Percentiles rank a stretch among this genome's conserved stretches.
These are phyloP conservation scores for Delphinella strobiligena DNA, from an alignment of 2,329 filamentous ascomycete genomes.

Conservation along the genomic window DNA sequence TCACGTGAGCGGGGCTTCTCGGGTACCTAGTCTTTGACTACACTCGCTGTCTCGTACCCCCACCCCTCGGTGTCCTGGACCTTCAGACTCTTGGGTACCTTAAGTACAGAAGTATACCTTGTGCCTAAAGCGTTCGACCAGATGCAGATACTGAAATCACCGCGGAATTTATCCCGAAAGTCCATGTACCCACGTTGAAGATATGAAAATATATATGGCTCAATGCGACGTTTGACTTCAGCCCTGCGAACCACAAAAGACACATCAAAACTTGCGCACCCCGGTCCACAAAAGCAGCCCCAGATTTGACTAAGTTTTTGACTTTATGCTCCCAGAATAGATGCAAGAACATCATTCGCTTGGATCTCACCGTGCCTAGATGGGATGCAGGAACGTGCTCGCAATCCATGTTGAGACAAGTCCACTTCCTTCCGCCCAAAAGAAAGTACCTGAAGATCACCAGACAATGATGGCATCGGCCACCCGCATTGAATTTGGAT, in stretches of 20 bases:
- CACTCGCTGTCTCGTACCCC: too few species aligned
- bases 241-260: not conserved
- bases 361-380: slow-evolving; percentile 3
- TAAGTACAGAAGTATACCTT: too few species aligned
- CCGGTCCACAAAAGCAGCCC: slow-evolving; percentile 5
- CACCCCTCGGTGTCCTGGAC: too few species aligned
- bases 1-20: too few species aligned
- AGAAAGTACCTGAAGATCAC: slow-evolving; percentile 2
- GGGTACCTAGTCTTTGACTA: too few species aligned
- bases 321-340: slow-evolving; percentile 4
- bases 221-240: not conserved
- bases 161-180: too few species aligned
- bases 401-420: not conserved
- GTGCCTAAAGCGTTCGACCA: too few species aligned
- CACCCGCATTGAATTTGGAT: not conserved
- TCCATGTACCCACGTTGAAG: too few species aligned
- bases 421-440: not conserved
- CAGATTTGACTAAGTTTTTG: slow-evolving; percentile 7
- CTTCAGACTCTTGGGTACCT: too few species aligned
- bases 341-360: slow-evolving; percentile 2
- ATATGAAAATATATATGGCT: too few species aligned
- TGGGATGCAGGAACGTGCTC: slow-evolving; percentile 6
- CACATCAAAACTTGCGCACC: not conserved
- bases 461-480: not conserved
- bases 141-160: too few species aligned